A percentile compares a stretch with the other conserved stretches of the same genome.
phyloP scores from a whole-genome alignment of 257 asterid genomes.

The Gentiana macrophylla region DNA sequence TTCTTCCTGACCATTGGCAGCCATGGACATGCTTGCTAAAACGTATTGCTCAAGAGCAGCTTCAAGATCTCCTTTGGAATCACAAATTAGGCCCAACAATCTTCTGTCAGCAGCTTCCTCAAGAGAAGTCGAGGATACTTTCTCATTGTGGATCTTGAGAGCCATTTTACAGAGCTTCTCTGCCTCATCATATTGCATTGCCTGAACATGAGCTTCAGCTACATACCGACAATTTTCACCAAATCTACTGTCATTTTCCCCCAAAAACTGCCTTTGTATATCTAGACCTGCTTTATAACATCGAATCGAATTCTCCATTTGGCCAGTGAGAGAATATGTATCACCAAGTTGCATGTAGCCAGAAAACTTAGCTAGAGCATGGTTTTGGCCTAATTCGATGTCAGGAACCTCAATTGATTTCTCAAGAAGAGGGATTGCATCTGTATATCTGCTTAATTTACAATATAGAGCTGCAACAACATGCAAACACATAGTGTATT shows the following conservation, averaged over 20 bases:
- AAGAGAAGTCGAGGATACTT: constrained; percentile 34
- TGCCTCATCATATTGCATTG: constrained; percentile 78
- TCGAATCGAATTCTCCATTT: constrained; percentile 65
- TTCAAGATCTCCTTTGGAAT: constrained; percentile 72
- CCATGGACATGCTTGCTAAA: constrained; percentile 81
- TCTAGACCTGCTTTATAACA: constrained; percentile 75
- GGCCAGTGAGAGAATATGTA: constrained; percentile 77
- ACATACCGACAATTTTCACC: constrained; percentile 88
- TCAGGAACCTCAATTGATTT: constrained; percentile 62
- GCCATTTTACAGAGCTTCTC: constrained; percentile 69
- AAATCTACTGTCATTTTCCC: constrained; percentile 61
- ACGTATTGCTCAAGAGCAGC: constrained; percentile 83
- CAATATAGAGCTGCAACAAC: constrained; percentile 63
- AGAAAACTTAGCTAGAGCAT: constrained; percentile 87
- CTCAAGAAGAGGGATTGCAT: constrained; percentile 75
- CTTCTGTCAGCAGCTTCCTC: constrained; percentile 90
- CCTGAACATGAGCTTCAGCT: constrained; percentile 95
- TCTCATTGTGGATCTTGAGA: constrained; percentile 52
- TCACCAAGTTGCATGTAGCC: constrained; percentile 98
- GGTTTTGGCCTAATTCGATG: constrained; percentile 68
- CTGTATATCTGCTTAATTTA: constrained; percentile 41
- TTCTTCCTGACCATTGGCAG: constrained; percentile 48
- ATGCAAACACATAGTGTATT: constrained; percentile 75
- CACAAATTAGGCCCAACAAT: constrained; percentile 73
- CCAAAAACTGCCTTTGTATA: constrained; percentile 71